Evolutionary conservation across 2,329 filamentous ascomycete species (phyloP), one percentile per base, ranked within the genome.

Genomic region (Botrytis deweyae): DNA sequence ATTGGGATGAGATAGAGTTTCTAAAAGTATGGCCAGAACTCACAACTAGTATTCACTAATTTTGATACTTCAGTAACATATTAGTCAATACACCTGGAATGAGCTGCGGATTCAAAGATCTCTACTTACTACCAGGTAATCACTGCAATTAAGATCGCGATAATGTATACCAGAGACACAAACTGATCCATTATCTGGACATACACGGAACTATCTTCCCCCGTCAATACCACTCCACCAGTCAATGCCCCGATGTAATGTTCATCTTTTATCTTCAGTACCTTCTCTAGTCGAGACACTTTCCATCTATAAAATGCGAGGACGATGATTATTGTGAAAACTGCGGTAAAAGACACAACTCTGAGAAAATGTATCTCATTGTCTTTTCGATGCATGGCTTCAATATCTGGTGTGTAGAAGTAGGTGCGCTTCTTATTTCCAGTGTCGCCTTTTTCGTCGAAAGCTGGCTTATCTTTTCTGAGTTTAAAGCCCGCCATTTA

Each of bases 61-160:
- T 22, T 68, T 68, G 36, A 55, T n/a, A 40, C 65, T 68, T 38
- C 4, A 25, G 16, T 16, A 29, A 4, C 3, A 42, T n/a, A 9
- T 63, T 63, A 63, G 59, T 38, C 20, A 62, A 62, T 38, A 7
- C 14, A 38, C 10, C 20, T 14, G 3, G 22, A 25, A 4, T 22
- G 22, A 25, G 36, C 4, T n/a, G n/a, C 10, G 14, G 6, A 55
- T 29, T 8, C 5, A 29, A 18, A 8, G 3, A 29, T 40, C 4
- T 9, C n/a, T 22, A 68, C 65, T 42, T 40, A 68, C 65, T 16
- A 68, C 65, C 65, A 68, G 36, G 65, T 68, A 29, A 58, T 55
- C 1, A 42, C 65, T 9, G 36, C 25, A 3, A 68, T 49, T 36
- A 68, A 3, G 40, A 68, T 68, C 0, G 36, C 36, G 49, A 68